Base-by-base conservation (phyloP, 2,329 filamentous ascomycete genomes). In the Rutstroemia sp. region DNA sequence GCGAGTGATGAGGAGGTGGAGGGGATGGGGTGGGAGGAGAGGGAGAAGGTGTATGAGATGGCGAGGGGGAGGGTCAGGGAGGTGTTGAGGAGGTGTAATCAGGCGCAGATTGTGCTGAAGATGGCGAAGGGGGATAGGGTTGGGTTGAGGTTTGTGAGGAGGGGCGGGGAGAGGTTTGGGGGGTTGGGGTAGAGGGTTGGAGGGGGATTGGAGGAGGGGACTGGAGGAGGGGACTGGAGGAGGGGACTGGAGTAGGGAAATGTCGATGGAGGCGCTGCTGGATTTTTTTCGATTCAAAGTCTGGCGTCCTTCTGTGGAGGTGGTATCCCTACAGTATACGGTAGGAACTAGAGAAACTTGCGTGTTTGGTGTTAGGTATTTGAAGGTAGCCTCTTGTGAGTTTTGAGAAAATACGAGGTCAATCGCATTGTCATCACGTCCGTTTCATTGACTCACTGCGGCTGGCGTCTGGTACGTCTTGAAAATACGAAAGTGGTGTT, bases 111-210 rank as follows among this genome's bases (percentile, higher is more conserved):
- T 39, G 64, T 64, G 4, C 45, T 67, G 45, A 56, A 66, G 56
- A 61, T 68, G 63, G 45, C 38, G 21, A 25, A 23, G 16, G 64
- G 62, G 30, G 63, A 62, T 27, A 53, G 47, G 9, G 51, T 66
- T 3, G 63, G 62, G 7, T 41, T 68, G 18, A 61, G 63, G 34
- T 65, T 65, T 57, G 60, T 67, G 30, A 54, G 61, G 55, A 62
- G 63, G 44, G 66, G 66, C 3, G 47, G 42, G 30, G 66, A 69
- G 56, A 65, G 59, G 37, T 69, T 69, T 59, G 23, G 23, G 23
- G 23, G 2, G 23, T 3, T 23, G 23, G 23, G 5, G 23, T 23
- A 23, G 23, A 23, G 27, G 23, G 5, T 3, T 2, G 23, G 23
- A 23, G 23, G 23, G 23, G 23, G 23, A 23, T 23, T 23, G 23